Base-by-base conservation (phyloP, 805 yeast species). In the Nakazawaea holstii region DNA sequence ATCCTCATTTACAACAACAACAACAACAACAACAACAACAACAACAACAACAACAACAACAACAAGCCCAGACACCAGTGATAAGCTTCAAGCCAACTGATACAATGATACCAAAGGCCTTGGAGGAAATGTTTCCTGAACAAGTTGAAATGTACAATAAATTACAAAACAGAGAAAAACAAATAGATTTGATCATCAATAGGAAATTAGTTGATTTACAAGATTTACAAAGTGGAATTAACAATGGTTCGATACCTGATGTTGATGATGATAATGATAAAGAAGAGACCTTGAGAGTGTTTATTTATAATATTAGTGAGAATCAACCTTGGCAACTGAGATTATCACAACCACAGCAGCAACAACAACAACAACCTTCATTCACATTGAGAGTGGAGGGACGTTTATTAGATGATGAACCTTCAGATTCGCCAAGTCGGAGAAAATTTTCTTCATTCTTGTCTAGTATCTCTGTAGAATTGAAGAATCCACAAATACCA, bases 351-450 rank as follows among this genome's bases (percentile, higher is more conserved):
- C 60, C 49, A 39, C 58, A 49, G 39, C 52, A 52, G 13, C 48
- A 36, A 14, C 47, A 40, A 10, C 46, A 35, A 17, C 60, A 56
- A 3, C 79, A 73, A 39, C 76, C 87, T 2, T 62, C 78, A 1
- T 92, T 97, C 97, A 85, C 94, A 1, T 73, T 92, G 54, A 74
- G 95, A 49, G 77, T 94, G 26, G 98, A 94, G 65, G 99, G 99
- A 11, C 72, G 91, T 50, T 67, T 88, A 24, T 67, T 91, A 15
- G 68, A 75, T 53, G 79, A 80, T 56, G 60, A 60, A 44, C 68
- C 72, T 8, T 73, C 72, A 1, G 77, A 73, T 27, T 76, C 72
- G 36, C 70, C 77, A 2, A 53, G 55, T 3, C 74, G 84, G 57
- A 73, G 76, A 29, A 82, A 84, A 55, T 87, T 91, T 65, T 83